Conservation (phyloP, 345 rosid species). For the Populus pruinosa region DNA sequence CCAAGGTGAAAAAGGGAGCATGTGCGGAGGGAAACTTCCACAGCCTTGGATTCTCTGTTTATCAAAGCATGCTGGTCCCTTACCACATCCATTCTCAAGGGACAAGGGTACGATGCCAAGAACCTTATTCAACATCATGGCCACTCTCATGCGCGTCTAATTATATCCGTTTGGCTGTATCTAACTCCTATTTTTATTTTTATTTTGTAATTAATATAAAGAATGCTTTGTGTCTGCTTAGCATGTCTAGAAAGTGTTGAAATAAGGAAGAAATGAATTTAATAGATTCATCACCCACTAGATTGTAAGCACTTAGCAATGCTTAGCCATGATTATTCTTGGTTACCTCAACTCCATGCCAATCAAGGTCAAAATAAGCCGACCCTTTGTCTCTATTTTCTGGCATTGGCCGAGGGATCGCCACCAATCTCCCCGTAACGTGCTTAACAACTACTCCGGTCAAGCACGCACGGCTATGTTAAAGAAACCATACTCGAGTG, state of each 20-base stretch:
- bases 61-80: neutral
- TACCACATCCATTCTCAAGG: neutral
- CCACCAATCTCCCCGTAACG: neutral
- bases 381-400: neutral
- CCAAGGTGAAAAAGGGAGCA: neutral
- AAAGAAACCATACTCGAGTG: too few relatives aligned
- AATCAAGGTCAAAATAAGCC: neutral
- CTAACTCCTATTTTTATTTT: neutral
- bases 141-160: conserved; percentile 13
- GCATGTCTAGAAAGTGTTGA: neutral
- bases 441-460: neutral
- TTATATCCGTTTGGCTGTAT: conserved; percentile 10
- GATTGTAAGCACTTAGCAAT: neutral
- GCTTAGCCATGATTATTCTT: neutral
- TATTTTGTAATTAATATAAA: neutral
- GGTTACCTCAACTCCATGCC: neutral
- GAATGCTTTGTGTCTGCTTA: neutral
- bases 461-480: neutral
- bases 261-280: too few relatives aligned
- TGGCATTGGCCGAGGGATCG: neutral
- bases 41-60: conserved; percentile 21
- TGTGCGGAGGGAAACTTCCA: conserved; percentile 1
- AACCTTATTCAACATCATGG: neutral
- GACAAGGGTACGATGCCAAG: neutral
- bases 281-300: neutral